Evolutionary conservation across 1,139 yeast genomes (phyloP), one percentile per base, ranked within the genome.

Genomic region (Yamadazyma sp.): DNA sequence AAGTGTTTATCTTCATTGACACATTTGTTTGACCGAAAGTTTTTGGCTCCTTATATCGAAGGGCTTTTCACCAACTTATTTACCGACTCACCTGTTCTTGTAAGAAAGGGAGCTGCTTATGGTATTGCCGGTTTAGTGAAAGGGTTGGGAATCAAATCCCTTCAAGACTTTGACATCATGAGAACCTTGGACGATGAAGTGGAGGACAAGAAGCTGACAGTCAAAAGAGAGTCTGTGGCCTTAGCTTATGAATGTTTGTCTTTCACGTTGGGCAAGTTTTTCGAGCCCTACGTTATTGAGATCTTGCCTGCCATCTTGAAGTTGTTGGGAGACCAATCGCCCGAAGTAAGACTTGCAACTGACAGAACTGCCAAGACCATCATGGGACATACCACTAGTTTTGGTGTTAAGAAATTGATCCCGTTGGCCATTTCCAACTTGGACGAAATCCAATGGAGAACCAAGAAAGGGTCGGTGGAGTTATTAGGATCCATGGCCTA

Each of bases 401-500:
- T 70, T 59, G 98, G 98, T 62, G 87, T 92, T 42, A 87, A 86
- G 59, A 83, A 85, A 52, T 74, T 92, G 58, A 89, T 92, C 59
- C 99, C 98, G 0, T 73, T 90, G 44, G 95, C 97, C 1, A 78
- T 92, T 42, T 79, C 82, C 26, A 88, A 87, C 50, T 72, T 92
- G 52, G 95, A 89, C 52, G 95, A 88, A 47, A 82, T 84, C 41
- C 86, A 95, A 1, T 92, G 99, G 99, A 79, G 99, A 67, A 82
- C 96, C 1, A 92, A 92, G 64, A 88, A 90, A 63, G 98, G 97
- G 10, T 88, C 97, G 6, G 98, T 92, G 22, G 98, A 94, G 56
- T 68, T 92, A 44, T 73, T 92, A 35, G 98, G 99, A 62, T 82
- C 96, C 20, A 94, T 92, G 98, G 98, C 98, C 0, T 92, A 90